Percentiles rank a stretch among this genome's conserved stretches.
Evolutionary conservation across 2,329 filamentous ascomycete genomes (phyloP).

Genomic region (Rachicladosporium sp.): DNA sequence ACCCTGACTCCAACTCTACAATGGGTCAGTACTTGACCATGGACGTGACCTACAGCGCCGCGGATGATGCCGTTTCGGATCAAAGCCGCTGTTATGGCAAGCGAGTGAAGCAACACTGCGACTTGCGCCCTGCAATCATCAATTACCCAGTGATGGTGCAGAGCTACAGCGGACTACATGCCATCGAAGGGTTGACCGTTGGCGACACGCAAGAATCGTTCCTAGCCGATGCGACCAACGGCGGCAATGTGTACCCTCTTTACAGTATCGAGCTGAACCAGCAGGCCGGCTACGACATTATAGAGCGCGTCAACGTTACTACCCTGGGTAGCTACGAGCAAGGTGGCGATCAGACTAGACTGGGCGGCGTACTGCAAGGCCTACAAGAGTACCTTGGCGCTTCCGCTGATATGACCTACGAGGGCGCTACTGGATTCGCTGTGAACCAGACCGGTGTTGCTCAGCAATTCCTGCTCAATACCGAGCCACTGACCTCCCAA

Average conservation of each 20-base stretch:
- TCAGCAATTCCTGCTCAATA: conserved; percentile 8
- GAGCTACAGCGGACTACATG: conserved; percentile 6
- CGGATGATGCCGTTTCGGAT: not conserved
- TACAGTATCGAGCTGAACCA: conserved; percentile 3
- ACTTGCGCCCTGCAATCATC: conserved; percentile 12
- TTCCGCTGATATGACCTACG: conserved; percentile 6
- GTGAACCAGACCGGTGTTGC: conserved; percentile 7
- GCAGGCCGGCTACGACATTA: conserved; percentile 6
- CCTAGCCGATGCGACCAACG: not conserved
- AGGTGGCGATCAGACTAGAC: conserved; percentile 6
- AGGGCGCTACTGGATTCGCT: conserved; percentile 3
- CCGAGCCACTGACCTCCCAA: conserved; percentile 3
- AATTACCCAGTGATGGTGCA: conserved; percentile 12
- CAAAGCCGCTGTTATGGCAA: conserved; percentile 4
- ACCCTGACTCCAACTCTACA: too few relatives aligned
- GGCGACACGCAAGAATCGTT: not conserved
- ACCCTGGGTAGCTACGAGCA: conserved; percentile 8
- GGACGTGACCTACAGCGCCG: conserved; percentile 6
- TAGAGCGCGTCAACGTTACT: not conserved
- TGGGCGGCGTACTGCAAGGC: conserved; percentile 8
- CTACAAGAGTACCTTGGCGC: conserved; percentile 9
- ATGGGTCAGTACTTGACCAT: conserved; percentile 7
- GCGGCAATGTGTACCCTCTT: not conserved
- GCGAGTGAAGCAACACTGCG: conserved; percentile 9
- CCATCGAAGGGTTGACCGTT: conserved; percentile 4